Percentiles rank a stretch among this genome's conserved stretches.
Conservation (phyloP, 495 filamentous ascomycete species). For the Mytilinidion resinicola region DNA sequence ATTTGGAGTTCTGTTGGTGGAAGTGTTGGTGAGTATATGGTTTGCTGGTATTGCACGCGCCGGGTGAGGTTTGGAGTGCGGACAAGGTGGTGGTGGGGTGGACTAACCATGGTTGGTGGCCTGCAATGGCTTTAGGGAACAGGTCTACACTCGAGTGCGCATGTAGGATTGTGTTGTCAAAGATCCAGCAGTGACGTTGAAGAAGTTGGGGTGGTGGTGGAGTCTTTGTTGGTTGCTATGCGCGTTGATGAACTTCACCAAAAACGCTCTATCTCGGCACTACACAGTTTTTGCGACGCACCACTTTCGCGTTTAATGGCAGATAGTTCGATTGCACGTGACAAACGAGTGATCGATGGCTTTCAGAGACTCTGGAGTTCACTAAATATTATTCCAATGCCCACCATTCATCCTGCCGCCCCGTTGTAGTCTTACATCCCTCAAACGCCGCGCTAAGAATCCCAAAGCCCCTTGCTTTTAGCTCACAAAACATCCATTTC, state of each 20-base stretch:
- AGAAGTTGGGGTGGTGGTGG: not conserved
- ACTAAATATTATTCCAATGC: not conserved
- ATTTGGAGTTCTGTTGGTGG: slow-evolving; percentile 39
- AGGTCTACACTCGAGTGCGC: not conserved
- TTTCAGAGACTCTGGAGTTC: not conserved
- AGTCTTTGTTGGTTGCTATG: slow-evolving; percentile 1
- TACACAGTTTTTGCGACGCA: not conserved
- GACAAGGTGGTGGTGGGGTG: not conserved
- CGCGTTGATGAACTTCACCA: not conserved
- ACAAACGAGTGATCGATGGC: not conserved
- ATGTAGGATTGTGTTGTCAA: not conserved
- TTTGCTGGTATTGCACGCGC: not conserved
- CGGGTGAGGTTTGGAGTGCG: not conserved
- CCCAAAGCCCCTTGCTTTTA: not conserved
- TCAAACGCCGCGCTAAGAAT: slow-evolving; percentile 22
- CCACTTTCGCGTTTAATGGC: slow-evolving; percentile 11
- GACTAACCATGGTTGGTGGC: not conserved
- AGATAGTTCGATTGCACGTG: not conserved
- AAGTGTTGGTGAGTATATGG: not conserved
- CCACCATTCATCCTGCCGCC: not conserved
- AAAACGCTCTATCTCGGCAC: not conserved
- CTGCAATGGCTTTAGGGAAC: not conserved
- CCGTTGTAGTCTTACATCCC: not conserved
- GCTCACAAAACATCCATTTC: slow-evolving; percentile 30
- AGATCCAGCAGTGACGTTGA: not conserved